Evolutionary conservation across 2,329 filamentous ascomycete species (phyloP).

Genomic region (Pestalotiopsis fici): DNA sequence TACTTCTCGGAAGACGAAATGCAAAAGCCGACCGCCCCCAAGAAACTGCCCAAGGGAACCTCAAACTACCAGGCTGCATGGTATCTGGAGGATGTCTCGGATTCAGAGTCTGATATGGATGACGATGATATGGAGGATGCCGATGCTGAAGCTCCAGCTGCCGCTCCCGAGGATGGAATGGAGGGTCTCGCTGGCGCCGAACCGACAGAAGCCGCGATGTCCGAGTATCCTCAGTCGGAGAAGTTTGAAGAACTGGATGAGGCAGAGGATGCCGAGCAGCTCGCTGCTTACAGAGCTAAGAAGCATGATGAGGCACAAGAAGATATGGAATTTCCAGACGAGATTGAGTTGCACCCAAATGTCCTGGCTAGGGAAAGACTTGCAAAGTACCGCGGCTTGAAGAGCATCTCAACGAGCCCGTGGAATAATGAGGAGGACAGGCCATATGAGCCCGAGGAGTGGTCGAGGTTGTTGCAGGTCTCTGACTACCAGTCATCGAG

Average conservation of each 20-base stretch:
- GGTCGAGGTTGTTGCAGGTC: slow-evolving; percentile 82
- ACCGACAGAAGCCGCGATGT: slow-evolving; percentile 76
- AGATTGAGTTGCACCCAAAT: slow-evolving; percentile 90
- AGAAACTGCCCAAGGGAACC: slow-evolving; percentile 83
- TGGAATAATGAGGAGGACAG: slow-evolving; percentile 91
- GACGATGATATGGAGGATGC: slow-evolving; percentile 52
- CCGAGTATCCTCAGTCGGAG: slow-evolving; percentile 92
- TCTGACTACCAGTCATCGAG: slow-evolving; percentile 87
- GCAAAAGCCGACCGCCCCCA: slow-evolving; percentile 62
- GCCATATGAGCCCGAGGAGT: slow-evolving; percentile 85
- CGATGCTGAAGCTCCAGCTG: slow-evolving; percentile 39
- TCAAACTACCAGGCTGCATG: slow-evolving; percentile 94
- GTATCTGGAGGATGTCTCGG: slow-evolving; percentile 78
- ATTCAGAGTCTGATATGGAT: slow-evolving; percentile 77
- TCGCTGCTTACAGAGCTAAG: slow-evolving; percentile 78
- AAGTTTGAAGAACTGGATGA: slow-evolving; percentile 87
- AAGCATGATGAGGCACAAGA: slow-evolving; percentile 83
- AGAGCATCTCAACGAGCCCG: slow-evolving; percentile 81
- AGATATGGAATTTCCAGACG: slow-evolving; percentile 94
- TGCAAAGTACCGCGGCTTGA: slow-evolving; percentile 84
- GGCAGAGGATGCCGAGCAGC: slow-evolving; percentile 73
- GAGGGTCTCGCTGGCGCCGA: slow-evolving; percentile 68
- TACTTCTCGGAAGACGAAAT: slow-evolving; percentile 92
- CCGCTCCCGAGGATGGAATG: slow-evolving; percentile 79
- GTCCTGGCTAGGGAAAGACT: slow-evolving; percentile 85